Conservation (phyloP, 1,284 basidiomycete species). For the Anthracocystis setariae region DNA sequence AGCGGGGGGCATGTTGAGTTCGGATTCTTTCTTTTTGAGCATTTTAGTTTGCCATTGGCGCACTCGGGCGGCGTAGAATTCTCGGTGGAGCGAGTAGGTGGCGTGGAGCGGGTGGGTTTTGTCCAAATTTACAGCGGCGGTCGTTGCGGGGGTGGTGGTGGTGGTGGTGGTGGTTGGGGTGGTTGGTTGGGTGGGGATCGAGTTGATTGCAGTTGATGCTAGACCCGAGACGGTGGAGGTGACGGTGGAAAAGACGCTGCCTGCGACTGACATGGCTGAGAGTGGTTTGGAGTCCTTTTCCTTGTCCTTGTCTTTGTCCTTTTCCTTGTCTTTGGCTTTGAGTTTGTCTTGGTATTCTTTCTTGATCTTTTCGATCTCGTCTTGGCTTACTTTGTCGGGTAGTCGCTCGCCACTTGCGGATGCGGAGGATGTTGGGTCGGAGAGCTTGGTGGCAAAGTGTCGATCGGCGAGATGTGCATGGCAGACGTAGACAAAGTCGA, state of each 20-base stretch:
- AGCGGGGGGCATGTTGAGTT: slow-evolving; percentile 53
- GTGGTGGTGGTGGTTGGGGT: slow-evolving; percentile 6
- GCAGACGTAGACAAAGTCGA: slow-evolving; percentile 62
- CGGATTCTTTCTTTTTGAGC: slow-evolving; percentile 39
- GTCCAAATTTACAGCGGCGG: slow-evolving; percentile 13
- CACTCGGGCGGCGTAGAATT: slow-evolving; percentile 53
- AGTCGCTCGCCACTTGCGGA: slow-evolving; percentile 7
- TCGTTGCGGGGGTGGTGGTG: slow-evolving; percentile 8
- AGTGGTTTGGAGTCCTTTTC: slow-evolving; percentile 28
- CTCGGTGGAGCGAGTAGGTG: slow-evolving; percentile 55
- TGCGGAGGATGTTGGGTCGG: slow-evolving; percentile 15
- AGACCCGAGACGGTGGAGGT: slow-evolving; percentile 40
- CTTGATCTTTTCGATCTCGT: slow-evolving; percentile 56
- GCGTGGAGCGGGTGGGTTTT: slow-evolving; percentile 37
- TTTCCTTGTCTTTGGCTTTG: slow-evolving; percentile 29
- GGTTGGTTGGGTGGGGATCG: slow-evolving; percentile 10
- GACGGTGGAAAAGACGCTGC: slow-evolving; percentile 40
- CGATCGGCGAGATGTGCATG: slow-evolving; percentile 52
- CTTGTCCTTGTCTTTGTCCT: slow-evolving; percentile 19
- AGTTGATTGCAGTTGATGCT: slow-evolving; percentile 24
- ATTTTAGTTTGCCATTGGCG: slow-evolving; percentile 47
- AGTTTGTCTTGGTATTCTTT: slow-evolving; percentile 45
- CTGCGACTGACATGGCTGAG: slow-evolving; percentile 26
- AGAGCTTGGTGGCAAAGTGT: slow-evolving; percentile 50
- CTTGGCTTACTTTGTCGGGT: slow-evolving; percentile 49